Conservation (phyloP, 805 yeast genomes). For the Clavispora vitiphila region DNA sequence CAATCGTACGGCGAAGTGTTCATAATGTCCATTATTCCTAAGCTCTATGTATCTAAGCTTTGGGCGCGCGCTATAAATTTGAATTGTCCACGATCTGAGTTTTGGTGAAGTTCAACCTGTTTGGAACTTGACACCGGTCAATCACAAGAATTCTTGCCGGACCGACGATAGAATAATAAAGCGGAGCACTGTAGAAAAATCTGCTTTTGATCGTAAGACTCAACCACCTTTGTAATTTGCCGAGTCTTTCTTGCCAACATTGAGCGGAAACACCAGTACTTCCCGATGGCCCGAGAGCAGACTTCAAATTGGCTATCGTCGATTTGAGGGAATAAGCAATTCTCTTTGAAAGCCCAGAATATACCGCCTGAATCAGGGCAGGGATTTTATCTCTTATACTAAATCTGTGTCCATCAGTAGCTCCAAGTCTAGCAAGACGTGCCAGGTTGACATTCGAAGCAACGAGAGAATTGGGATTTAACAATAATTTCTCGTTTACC, state of each 20-base stretch:
- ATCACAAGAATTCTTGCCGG: not conserved
- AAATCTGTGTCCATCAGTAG: not conserved
- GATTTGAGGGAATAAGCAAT: not conserved
- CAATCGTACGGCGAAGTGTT: slow-evolving; percentile 33
- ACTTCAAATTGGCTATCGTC: not conserved
- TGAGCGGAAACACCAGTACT: not conserved
- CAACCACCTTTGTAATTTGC: not conserved
- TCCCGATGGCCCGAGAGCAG: not conserved
- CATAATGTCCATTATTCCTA: slow-evolving; percentile 28
- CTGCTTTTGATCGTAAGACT: not conserved
- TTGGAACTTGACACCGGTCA: slow-evolving; percentile 1
- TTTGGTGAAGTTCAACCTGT: not conserved
- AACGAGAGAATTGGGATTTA: not conserved
- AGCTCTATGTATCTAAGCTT: not conserved
- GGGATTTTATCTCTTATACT: not conserved
- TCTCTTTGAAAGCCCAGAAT: not conserved
- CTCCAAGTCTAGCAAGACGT: not conserved
- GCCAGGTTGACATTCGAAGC: not conserved
- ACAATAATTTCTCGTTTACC: not conserved
- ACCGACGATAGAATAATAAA: not conserved
- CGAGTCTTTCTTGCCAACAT: not conserved
- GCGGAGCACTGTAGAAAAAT: not conserved
- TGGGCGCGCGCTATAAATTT: not conserved
- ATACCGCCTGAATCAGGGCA: not conserved
- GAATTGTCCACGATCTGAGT: not conserved